A percentile compares a stretch with the other conserved stretches of the same genome.
Evolutionary conservation across 2,329 filamentous ascomycete genomes (phyloP).

Genomic region (Mycosphaerella arachidis): DNA sequence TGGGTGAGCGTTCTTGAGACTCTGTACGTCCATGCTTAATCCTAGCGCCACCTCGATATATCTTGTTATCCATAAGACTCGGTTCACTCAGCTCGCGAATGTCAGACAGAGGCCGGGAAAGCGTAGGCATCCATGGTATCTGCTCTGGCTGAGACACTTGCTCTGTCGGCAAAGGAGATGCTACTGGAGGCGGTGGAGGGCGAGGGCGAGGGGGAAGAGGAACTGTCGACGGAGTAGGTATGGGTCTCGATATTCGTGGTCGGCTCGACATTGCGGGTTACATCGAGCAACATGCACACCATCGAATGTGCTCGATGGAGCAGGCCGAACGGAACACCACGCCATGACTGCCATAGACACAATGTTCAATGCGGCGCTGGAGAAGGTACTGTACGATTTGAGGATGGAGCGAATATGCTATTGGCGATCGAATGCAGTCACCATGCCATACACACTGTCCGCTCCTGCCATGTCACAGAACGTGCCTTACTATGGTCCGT

Average conservation of each 20-base stretch:
- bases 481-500: no score
- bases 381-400: background rate
- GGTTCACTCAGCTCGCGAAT: slow-evolving; percentile 49
- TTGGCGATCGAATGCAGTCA: background rate
- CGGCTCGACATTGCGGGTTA: slow-evolving; percentile 14
- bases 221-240: slow-evolving; percentile 3
- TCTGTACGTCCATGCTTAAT: slow-evolving; percentile 19
- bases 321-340: background rate
- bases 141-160: slow-evolving; percentile 5
- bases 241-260: slow-evolving; percentile 20
- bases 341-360: background rate
- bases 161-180: background rate
- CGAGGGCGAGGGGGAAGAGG: slow-evolving; percentile 9
- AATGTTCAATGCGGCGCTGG: background rate
- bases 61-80: slow-evolving; percentile 35
- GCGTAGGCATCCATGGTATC: slow-evolving; percentile 26
- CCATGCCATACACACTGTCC: background rate
- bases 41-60: slow-evolving; percentile 5
- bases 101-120: slow-evolving; percentile 44
- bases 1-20: slow-evolving; percentile 29
- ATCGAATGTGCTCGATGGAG: background rate
- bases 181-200: slow-evolving; percentile 14
- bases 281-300: background rate
- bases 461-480: no score
- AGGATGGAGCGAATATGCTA: background rate